Evolutionary conservation across 805 yeast genomes (phyloP).

Genomic region (Metschnikowia corniflorae): DNA sequence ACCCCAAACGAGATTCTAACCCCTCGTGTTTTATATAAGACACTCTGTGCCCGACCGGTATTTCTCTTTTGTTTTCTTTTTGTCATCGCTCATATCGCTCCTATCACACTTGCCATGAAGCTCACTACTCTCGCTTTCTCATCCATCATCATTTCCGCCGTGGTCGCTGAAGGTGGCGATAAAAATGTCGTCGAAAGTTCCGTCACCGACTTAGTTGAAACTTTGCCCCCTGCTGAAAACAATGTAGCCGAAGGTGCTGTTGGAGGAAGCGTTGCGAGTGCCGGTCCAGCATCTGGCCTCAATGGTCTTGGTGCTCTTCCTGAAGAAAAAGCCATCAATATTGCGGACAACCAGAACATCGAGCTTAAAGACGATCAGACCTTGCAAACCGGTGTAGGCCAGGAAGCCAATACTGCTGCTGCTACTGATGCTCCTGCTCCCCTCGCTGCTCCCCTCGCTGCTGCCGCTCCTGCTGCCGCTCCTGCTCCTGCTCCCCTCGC

Average conservation of each 20-base stretch:
- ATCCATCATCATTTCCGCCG: slow-evolving; percentile 1
- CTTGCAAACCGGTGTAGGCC: not conserved
- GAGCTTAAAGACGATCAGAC: too few relatives aligned
- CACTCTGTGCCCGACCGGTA: too few relatives aligned
- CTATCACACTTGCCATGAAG: slow-evolving; percentile 7
- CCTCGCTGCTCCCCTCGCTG: too few relatives aligned
- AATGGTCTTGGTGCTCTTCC: not conserved
- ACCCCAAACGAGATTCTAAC: too few relatives aligned
- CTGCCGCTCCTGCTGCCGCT: not conserved
- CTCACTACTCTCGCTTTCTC: slow-evolving; percentile 10
- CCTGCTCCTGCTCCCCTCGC: not conserved
- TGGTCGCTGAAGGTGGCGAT: not conserved
- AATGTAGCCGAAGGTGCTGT: not conserved
- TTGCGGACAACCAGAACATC: not conserved
- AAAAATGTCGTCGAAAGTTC: not conserved
- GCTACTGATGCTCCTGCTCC: not conserved
- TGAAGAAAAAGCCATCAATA: not conserved
- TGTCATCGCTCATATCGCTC: too few relatives aligned
- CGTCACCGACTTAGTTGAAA: not conserved
- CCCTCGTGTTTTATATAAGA: too few relatives aligned
- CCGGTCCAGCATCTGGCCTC: too few relatives aligned
- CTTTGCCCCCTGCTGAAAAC: not conserved
- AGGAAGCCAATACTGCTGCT: too few relatives aligned
- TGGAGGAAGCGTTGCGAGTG: not conserved
- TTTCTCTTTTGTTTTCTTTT: too few relatives aligned